Evolutionary conservation across 257 asterid species (phyloP).

Genomic region (Solanum okadae): DNA sequence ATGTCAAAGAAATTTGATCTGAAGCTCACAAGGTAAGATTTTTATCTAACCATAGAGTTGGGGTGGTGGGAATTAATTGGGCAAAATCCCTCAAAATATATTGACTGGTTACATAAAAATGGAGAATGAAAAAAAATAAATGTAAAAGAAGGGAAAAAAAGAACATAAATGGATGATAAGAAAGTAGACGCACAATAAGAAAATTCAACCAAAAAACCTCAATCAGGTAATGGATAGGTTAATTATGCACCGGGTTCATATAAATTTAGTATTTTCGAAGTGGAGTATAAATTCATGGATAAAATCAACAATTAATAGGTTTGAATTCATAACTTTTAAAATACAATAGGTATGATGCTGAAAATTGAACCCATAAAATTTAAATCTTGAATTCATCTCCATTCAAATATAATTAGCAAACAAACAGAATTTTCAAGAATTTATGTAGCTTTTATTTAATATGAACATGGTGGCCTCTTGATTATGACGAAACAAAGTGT

Average conservation of each 20-base stretch:
- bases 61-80: not conserved
- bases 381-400: rapidly evolving
- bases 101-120: not conserved
- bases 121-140: not conserved
- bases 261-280: no score
- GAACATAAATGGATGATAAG: not conserved
- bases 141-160: not conserved
- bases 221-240: not conserved
- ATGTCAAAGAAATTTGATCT: no score
- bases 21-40: no score
- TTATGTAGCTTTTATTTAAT: not conserved
- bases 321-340: not conserved
- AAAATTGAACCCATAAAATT: no score
- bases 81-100: not conserved
- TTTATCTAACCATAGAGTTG: no score
- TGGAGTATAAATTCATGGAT: no score
- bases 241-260: not conserved
- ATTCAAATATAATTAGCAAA: not conserved
- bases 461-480: not conserved
- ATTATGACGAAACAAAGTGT: not conserved
- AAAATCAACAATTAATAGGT: no score
- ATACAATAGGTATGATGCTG: no score
- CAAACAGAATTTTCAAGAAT: not conserved
- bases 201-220: not conserved
- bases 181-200: not conserved